These are phyloP conservation scores for Coemansia aciculifera DNA, from an alignment of 192 early-diverging fungal species.

Conservation along the genomic window DNA sequence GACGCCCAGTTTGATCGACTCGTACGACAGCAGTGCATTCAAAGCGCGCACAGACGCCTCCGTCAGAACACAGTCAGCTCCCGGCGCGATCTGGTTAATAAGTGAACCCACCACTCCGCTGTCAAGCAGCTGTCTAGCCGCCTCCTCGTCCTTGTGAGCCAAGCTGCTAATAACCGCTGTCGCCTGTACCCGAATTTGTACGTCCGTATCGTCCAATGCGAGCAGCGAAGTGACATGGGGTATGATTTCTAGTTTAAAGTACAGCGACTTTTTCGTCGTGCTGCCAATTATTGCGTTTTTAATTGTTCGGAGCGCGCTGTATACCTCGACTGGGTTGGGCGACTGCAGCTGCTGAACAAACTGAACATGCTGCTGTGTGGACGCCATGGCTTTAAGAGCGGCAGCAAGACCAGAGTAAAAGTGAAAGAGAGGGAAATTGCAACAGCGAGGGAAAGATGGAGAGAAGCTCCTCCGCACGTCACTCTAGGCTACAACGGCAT, in stretches of 20 bases:
- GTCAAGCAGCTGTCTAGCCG: constrained; percentile 27
- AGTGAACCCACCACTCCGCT: constrained; percentile 40
- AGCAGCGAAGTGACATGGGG: constrained; percentile 40
- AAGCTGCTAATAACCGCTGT: constrained; percentile 48
- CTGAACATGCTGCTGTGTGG: constrained; percentile 17
- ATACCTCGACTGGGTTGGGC: constrained; percentile 44
- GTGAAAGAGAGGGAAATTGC: neutral
- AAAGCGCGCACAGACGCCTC: constrained; percentile 50
- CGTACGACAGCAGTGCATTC: constrained; percentile 45
- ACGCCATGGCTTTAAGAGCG: constrained; percentile 15
- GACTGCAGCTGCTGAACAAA: constrained; percentile 45
- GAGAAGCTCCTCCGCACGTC: neutral
- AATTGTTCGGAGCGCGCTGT: constrained; percentile 42
- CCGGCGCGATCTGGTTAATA: constrained; percentile 38
- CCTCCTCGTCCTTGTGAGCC: constrained; percentile 37
- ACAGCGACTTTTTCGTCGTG: constrained; percentile 47
- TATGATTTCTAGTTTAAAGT: constrained; percentile 38
- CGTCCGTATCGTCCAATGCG: constrained; percentile 32
- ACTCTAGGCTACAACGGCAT: neutral
- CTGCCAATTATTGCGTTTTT: constrained; percentile 55
- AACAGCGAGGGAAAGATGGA: neutral
- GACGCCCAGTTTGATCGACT: constrained; percentile 20
- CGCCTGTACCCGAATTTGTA: constrained; percentile 44
- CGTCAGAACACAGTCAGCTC: constrained; percentile 21
- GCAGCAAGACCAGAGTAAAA: neutral